These are phyloP conservation scores for Calonectria naviculata DNA, from an alignment of 2,329 filamentous ascomycete species.

Conservation along the genomic window DNA sequence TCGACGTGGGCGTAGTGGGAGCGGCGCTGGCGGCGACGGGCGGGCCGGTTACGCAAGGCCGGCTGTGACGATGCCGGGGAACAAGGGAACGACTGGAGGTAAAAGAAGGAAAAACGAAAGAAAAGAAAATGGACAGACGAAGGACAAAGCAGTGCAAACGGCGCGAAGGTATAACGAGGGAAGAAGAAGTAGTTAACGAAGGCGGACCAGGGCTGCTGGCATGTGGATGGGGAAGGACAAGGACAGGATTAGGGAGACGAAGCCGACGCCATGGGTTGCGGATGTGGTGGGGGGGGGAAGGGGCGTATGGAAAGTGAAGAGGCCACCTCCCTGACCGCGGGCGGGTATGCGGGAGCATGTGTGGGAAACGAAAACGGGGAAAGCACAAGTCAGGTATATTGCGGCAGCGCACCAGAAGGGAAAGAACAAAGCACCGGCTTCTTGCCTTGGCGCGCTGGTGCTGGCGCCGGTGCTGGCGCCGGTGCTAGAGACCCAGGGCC, in stretches of 20 bases:
- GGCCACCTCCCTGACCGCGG: neutral
- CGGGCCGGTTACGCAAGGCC: neutral
- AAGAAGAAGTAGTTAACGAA: neutral
- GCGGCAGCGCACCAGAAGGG: neutral
- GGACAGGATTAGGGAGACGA: neutral
- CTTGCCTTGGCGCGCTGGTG: neutral
- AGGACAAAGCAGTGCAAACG: neutral
- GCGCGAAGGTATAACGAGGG: neutral
- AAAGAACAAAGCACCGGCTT: neutral
- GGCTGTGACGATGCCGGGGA: neutral
- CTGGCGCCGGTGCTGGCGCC: neutral
- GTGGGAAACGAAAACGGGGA: slow-evolving; percentile 1
- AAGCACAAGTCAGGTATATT: neutral
- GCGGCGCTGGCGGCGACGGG: neutral
- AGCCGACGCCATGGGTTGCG: neutral
- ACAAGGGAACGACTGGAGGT: neutral
- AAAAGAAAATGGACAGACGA: neutral
- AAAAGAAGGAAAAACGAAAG: neutral
- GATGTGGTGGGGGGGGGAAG: slow-evolving; percentile 1
- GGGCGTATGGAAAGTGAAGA: neutral
- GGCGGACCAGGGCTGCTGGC: neutral
- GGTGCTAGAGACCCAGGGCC: neutral
- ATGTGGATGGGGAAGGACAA: neutral
- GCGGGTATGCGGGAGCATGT: neutral
- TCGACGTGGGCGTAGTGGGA: neutral